Percentiles rank a stretch among this genome's conserved stretches.
Conservation (phyloP, 768 basidiomycete species). For the Termitomyces sp. region DNA sequence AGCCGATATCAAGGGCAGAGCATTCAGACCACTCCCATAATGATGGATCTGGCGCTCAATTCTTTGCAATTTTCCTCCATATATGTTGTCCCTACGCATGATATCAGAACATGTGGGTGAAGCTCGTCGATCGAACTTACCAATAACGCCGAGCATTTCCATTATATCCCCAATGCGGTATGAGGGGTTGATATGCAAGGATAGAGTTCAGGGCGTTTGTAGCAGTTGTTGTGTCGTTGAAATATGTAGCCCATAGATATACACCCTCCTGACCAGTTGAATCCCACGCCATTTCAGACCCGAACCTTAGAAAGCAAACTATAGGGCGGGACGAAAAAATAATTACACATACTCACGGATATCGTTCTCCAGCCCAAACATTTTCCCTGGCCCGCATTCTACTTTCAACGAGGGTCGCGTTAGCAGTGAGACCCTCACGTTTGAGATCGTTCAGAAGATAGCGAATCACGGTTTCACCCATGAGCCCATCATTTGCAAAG, state of each 20-base stretch:
- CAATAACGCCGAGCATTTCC: slow-evolving; percentile 55
- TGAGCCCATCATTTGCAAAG: slow-evolving; percentile 41
- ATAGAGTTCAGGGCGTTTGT: slow-evolving; percentile 50
- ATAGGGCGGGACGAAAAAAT: neutral
- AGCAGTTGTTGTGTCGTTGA: slow-evolving; percentile 46
- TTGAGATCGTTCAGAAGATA: slow-evolving; percentile 44
- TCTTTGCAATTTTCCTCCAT: slow-evolving; percentile 48
- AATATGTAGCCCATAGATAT: slow-evolving; percentile 48
- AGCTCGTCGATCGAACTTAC: slow-evolving; percentile 21
- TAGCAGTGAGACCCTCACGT: slow-evolving; percentile 43
- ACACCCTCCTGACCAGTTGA: slow-evolving; percentile 55
- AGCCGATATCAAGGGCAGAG: slow-evolving; percentile 45
- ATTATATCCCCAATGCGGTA: slow-evolving; percentile 60
- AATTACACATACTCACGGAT: slow-evolving; percentile 34
- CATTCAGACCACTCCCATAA: slow-evolving; percentile 52
- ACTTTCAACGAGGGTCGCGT: slow-evolving; percentile 40
- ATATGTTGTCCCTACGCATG: slow-evolving; percentile 45
- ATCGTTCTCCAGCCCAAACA: slow-evolving; percentile 42
- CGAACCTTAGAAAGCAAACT: slow-evolving; percentile 31
- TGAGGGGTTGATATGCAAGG: slow-evolving; percentile 49
- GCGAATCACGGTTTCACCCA: slow-evolving; percentile 52
- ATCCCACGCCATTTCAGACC: slow-evolving; percentile 57
- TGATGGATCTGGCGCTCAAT: slow-evolving; percentile 57
- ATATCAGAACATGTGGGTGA: neutral
- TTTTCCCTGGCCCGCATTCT: slow-evolving; percentile 41